These are phyloP conservation scores for Cardiospermum halicacabum DNA, from an alignment of 345 rosid genomes.

Conservation along the genomic window DNA sequence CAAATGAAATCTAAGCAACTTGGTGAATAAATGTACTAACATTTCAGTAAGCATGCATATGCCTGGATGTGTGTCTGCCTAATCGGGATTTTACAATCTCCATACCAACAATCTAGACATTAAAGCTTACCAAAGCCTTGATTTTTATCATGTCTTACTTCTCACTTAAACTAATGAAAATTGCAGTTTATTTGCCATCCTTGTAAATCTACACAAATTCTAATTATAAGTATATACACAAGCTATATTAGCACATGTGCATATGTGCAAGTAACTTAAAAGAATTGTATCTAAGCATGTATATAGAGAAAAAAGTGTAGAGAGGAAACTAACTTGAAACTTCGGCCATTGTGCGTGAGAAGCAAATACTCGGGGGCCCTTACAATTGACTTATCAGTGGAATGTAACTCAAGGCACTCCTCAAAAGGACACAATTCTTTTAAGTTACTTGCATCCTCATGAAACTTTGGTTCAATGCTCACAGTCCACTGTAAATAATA, in stretches of 20 bases:
- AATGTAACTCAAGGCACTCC: constrained; percentile 78
- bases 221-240: neutral
- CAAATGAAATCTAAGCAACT: constrained; percentile 2
- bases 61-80: neutral
- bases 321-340: constrained; percentile 78
- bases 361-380: constrained; percentile 83
- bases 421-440: constrained; percentile 94
- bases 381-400: constrained; percentile 64
- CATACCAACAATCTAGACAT: neutral
- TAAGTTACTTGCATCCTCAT: constrained; percentile 84
- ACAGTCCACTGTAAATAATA: constrained; percentile 75
- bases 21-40: neutral
- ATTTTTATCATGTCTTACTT: neutral
- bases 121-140: neutral
- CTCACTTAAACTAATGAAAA: too few relatives aligned
- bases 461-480: constrained; percentile 88
- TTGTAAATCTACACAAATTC: neutral
- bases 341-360: constrained; percentile 84
- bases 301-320: constrained; percentile 5
- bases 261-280: too few relatives aligned
- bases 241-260: too few relatives aligned
- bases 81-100: neutral
- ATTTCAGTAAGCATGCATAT: neutral
- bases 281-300: too few relatives aligned
- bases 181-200: neutral